phyloP scores from a whole-genome alignment of 2,329 filamentous ascomycete species.

The Exophiala calicioides region DNA sequence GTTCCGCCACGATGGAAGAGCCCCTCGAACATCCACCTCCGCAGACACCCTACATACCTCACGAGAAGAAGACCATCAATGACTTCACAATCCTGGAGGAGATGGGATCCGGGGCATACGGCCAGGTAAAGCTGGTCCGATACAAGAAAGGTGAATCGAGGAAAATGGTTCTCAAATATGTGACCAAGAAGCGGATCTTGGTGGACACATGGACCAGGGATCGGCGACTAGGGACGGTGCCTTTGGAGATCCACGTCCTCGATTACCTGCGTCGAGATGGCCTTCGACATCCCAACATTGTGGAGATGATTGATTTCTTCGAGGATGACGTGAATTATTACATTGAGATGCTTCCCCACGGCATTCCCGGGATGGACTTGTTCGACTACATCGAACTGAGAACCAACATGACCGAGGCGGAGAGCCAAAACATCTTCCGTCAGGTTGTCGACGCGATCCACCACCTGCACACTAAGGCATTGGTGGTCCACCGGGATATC shows the following conservation, averaged over 20 bases:
- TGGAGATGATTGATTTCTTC: constrained; percentile 70
- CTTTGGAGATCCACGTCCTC: constrained; percentile 93
- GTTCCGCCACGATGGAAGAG: constrained; percentile 52
- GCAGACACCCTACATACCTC: constrained; percentile 31
- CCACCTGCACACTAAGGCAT: constrained; percentile 85
- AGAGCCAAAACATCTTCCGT: constrained; percentile 91
- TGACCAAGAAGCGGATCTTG: constrained; percentile 92
- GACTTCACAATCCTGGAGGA: constrained; percentile 94
- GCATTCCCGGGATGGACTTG: constrained; percentile 93
- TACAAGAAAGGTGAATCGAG: constrained; percentile 69
- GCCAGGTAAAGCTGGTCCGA: constrained; percentile 91
- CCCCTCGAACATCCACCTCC: constrained; percentile 39
- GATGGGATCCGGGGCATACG: constrained; percentile 97
- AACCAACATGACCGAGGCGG: constrained; percentile 91
- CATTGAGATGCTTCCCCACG: constrained; percentile 96
- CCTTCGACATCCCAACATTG: constrained; percentile 64
- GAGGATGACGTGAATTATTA: constrained; percentile 80
- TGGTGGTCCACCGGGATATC: constrained; percentile 95
- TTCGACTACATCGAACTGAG: constrained; percentile 98
- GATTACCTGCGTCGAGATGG: constrained; percentile 82
- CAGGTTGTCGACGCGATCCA: constrained; percentile 89
- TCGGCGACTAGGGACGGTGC: constrained; percentile 87
- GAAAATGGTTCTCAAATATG: constrained; percentile 95
- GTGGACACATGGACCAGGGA: constrained; percentile 99
- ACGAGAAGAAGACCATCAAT: constrained; percentile 76